Evolutionary conservation across 768 basidiomycete genomes (phyloP).

Genomic region (Mycena venus): DNA sequence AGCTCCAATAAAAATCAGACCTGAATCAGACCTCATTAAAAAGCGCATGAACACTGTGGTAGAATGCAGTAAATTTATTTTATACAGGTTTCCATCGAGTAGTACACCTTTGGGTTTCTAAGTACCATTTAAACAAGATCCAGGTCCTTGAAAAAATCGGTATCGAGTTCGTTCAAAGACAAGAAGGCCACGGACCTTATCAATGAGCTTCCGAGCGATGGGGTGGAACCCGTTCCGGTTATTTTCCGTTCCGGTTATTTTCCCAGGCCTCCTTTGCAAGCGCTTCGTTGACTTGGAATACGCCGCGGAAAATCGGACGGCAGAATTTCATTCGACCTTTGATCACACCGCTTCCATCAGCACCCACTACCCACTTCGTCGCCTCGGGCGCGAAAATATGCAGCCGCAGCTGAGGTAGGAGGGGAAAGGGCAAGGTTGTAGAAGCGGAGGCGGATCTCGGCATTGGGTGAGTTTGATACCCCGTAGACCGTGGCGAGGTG

Average conservation of each 20-base stretch:
- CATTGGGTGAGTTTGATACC: slow-evolving; percentile 70
- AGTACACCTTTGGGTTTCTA: background rate
- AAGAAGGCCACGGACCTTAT: slow-evolving; percentile 64
- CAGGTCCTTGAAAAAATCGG: slow-evolving; percentile 12
- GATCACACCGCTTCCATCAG: slow-evolving; percentile 69
- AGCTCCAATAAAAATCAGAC: no score
- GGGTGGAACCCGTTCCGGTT: slow-evolving; percentile 77
- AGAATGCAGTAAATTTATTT: no score
- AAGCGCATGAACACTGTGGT: no score
- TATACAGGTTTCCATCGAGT: no score
- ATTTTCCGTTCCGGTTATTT: slow-evolving; percentile 53
- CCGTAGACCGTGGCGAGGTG: slow-evolving; percentile 71
- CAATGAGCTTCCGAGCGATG: slow-evolving; percentile 80
- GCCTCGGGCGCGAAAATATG: slow-evolving; percentile 66
- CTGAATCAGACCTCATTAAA: no score
- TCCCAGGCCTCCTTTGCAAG: slow-evolving; percentile 68
- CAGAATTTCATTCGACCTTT: slow-evolving; percentile 92
- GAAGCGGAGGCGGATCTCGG: slow-evolving; percentile 84
- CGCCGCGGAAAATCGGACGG: slow-evolving; percentile 72
- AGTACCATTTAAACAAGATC: background rate
- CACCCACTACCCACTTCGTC: slow-evolving; percentile 77
- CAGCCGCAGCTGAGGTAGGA: slow-evolving; percentile 60
- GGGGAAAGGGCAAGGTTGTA: slow-evolving; percentile 78
- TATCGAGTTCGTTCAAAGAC: background rate
- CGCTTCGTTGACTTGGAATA: slow-evolving; percentile 63